phyloP scores from a whole-genome alignment of 139 green algal species.

The Coelastrella sp. region DNA sequence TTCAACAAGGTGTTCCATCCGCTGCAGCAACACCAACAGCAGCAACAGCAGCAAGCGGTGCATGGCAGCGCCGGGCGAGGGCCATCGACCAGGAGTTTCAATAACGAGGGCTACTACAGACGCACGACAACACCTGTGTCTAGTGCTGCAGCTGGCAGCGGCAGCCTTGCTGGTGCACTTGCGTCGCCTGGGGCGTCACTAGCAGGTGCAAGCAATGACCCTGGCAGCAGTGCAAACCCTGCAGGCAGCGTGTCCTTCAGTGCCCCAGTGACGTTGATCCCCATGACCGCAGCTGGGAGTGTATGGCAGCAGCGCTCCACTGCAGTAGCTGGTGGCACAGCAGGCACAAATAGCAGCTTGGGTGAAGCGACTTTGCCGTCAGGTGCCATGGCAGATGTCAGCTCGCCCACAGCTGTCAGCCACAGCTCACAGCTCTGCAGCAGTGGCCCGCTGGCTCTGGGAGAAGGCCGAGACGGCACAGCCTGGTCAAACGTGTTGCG shows the following conservation, averaged over 20 bases:
- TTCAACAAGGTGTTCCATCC: slow-evolving; percentile 24
- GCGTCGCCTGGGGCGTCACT: too few relatives aligned
- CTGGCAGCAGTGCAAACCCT: neutral
- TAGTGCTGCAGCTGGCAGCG: slow-evolving; percentile 1
- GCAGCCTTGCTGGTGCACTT: neutral
- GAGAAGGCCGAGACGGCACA: neutral
- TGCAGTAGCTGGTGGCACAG: neutral
- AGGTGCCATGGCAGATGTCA: neutral
- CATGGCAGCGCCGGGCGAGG: neutral
- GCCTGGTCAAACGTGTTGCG: neutral
- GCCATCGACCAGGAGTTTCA: slow-evolving; percentile 1
- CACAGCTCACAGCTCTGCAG: neutral
- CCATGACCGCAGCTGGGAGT: neutral
- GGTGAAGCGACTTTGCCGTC: neutral
- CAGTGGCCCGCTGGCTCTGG: neutral
- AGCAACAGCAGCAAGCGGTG: neutral
- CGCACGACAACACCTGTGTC: neutral
- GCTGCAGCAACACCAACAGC: slow-evolving; percentile 23
- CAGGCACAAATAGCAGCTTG: neutral
- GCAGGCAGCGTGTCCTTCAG: neutral
- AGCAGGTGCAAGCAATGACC: neutral
- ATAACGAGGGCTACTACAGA: neutral
- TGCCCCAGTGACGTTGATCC: neutral
- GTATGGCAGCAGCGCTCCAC: neutral
- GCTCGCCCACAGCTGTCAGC: neutral